phyloP scores from a whole-genome alignment of 441 rosid genomes.

The Adansonia grandidieri region DNA sequence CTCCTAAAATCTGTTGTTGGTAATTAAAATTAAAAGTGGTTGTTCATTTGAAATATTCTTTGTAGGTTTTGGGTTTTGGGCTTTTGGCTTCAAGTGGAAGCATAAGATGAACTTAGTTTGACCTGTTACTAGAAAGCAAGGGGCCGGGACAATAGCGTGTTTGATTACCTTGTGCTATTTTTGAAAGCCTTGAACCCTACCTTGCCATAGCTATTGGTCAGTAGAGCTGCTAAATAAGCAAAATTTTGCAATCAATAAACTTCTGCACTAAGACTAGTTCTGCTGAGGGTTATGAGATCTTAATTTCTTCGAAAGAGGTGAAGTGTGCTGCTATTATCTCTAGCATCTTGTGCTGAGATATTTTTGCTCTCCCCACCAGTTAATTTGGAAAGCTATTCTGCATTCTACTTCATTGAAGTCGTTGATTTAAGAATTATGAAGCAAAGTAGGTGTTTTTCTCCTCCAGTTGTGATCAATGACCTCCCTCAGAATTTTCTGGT shows the following conservation, averaged over 20 bases:
- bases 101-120: not conserved
- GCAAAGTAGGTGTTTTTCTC: too few species aligned
- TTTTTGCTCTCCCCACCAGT: not conserved
- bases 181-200: not conserved
- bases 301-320: slow-evolving; percentile 5
- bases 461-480: too few species aligned
- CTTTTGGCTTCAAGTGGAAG: not conserved
- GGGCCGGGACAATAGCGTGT: not conserved
- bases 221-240: not conserved
- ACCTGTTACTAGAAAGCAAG: slow-evolving; percentile 3
- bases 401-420: not conserved
- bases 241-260: slow-evolving; percentile 7
- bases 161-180: not conserved
- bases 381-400: not conserved
- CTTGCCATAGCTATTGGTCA: not conserved
- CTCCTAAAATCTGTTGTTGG: not conserved
- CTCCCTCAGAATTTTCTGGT: not conserved
- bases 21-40: not conserved
- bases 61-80: not conserved
- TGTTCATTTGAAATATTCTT: not conserved
- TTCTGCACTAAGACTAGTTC: not conserved
- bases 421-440: not conserved
- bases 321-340: not conserved
- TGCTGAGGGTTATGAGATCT: not conserved
- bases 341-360: not conserved